phyloP scores from a whole-genome alignment of 1,139 yeast genomes.

The Debaryomyces sp. region DNA sequence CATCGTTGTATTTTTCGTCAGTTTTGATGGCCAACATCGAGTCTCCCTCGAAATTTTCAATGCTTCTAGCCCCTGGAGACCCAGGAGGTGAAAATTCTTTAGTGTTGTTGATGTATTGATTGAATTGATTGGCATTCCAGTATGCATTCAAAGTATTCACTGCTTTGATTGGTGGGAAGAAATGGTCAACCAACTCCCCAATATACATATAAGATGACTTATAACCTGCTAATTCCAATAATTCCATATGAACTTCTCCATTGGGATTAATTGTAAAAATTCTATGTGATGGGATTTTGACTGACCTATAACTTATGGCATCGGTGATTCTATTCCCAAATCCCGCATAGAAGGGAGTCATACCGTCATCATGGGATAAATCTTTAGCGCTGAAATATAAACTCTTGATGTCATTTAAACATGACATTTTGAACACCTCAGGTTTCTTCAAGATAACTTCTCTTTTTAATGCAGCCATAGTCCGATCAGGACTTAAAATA shows the following conservation, averaged over 20 bases:
- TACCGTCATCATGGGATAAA: slow-evolving; percentile 25
- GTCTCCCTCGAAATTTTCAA: slow-evolving; percentile 24
- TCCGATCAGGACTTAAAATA: slow-evolving; percentile 91
- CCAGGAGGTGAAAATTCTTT: slow-evolving; percentile 14
- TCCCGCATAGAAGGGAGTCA: slow-evolving; percentile 93
- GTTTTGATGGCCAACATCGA: slow-evolving; percentile 22
- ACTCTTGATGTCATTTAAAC: slow-evolving; percentile 81
- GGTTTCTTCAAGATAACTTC: slow-evolving; percentile 95
- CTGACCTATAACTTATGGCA: slow-evolving; percentile 92
- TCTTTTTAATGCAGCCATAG: slow-evolving; percentile 90
- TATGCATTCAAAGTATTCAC: slow-evolving; percentile 38
- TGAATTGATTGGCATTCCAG: slow-evolving; percentile 43
- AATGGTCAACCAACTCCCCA: slow-evolving; percentile 94
- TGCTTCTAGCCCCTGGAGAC: slow-evolving; percentile 26
- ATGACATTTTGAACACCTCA: slow-evolving; percentile 97
- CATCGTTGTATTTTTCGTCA: slow-evolving; percentile 79
- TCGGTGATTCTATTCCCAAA: slow-evolving; percentile 97
- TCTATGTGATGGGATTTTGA: slow-evolving; percentile 90
- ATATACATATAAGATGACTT: slow-evolving; percentile 85
- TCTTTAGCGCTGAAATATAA: slow-evolving; percentile 46
- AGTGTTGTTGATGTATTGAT: slow-evolving; percentile 31
- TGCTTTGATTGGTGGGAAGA: slow-evolving; percentile 82
- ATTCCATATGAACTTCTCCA: slow-evolving; percentile 97
- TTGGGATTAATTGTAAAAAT: slow-evolving; percentile 95
- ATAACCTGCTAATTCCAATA: slow-evolving; percentile 91